Evolutionary conservation across 1,284 basidiomycete species (phyloP), one percentile per base, ranked within the genome.

Genomic region (Fomitiporia mediterranea): DNA sequence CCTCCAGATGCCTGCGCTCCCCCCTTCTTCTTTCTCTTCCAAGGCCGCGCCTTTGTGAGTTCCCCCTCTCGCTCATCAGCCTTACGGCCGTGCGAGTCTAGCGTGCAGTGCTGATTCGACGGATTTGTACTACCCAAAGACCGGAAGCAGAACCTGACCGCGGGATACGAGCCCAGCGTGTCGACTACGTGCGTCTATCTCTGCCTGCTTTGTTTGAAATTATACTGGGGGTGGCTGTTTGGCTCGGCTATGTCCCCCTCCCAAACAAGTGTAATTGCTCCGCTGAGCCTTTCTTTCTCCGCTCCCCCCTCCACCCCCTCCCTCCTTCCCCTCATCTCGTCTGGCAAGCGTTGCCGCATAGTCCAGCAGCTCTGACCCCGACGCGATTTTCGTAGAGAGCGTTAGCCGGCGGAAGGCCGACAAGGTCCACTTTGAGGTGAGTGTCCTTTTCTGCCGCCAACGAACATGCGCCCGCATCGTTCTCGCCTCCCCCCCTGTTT

Each of bases 171-270:
- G 43, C 56, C n/a, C 44, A 50, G 34, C 21, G 51, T 28, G 15
- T 52, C 32, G 49, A 55, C 50, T 55, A 47, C 39, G 53, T 55
- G 28, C 19, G 53, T 59, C 35, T 25, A 40, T 52, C 38, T 28
- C 17, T 30, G 27, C 27, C n/a, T n/a, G n/a, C n/a, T 34, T 34
- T 34, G 32, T 6, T 34, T 34, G 32, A 34, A 34, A 34, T 34
- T 34, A 13, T n/a, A n/a, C n/a, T n/a, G 21, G 23, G 27, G 25
- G 44, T 7, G 43, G n/a, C n/a, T n/a, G 44, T 46, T 15, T 30
- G 37, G 17, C 28, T 34, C 49, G n/a, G 35, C 19, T 28, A 38
- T n/a, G 23, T 35, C 53, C 27, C 38, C 35, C 38, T 39, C 37
- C 43, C 23, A 6, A 34, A 53, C 19, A 37, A 32, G 28, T 32